These are phyloP conservation scores for Sporisorium reilianum DNA, from an alignment of 1,284 basidiomycete genomes.

Conservation along the genomic window DNA sequence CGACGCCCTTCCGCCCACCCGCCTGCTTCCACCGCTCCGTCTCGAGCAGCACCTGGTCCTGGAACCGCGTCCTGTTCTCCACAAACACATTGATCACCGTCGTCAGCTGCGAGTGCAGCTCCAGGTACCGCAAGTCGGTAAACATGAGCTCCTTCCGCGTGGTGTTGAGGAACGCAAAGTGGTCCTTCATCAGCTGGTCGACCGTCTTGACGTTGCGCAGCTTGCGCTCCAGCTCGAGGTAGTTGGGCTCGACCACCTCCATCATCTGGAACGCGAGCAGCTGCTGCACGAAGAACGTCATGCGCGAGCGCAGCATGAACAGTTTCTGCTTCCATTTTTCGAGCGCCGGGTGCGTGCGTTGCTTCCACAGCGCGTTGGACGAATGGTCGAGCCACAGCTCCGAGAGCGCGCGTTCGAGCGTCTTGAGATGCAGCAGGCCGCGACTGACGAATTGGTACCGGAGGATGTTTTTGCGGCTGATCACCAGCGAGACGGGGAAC, in stretches of 20 bases:
- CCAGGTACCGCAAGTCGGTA: slow-evolving; percentile 61
- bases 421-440: slow-evolving; percentile 65
- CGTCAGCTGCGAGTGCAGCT: slow-evolving; percentile 61
- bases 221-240: slow-evolving; percentile 60
- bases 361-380: slow-evolving; percentile 49
- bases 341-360: slow-evolving; percentile 52
- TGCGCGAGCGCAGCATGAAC: slow-evolving; percentile 63
- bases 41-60: slow-evolving; percentile 59
- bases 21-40: slow-evolving; percentile 50
- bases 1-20: slow-evolving; percentile 20
- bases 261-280: slow-evolving; percentile 64
- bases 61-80: slow-evolving; percentile 54
- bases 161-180: slow-evolving; percentile 66
- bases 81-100: slow-evolving; percentile 57
- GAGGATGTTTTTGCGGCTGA: slow-evolving; percentile 68
- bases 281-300: slow-evolving; percentile 67
- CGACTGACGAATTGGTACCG: slow-evolving; percentile 68
- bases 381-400: slow-evolving; percentile 66
- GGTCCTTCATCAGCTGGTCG: slow-evolving; percentile 68
- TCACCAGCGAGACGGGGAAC: slow-evolving; percentile 68
- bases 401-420: slow-evolving; percentile 58
- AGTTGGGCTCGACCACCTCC: slow-evolving; percentile 68
- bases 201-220: slow-evolving; percentile 63
- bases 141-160: slow-evolving; percentile 68
- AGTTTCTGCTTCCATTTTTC: slow-evolving; percentile 66